Percentiles rank a stretch among this genome's conserved stretches.
Conservation (phyloP, 805 yeast genomes). For the Saturnispora gosingensis region DNA sequence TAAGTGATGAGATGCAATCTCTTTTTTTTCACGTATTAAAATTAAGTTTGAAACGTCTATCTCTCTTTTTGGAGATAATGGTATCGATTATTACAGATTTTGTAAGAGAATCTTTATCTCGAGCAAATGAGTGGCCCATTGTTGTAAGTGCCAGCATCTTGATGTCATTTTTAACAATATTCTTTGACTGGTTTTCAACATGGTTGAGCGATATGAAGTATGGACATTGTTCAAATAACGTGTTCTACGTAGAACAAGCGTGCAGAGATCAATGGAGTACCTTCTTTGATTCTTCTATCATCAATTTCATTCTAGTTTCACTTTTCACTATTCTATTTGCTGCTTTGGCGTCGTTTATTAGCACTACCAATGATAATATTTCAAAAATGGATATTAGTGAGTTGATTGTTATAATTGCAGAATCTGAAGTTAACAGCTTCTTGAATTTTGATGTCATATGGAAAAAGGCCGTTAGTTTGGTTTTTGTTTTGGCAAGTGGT, state of each 20-base stretch:
- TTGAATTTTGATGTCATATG: slow-evolving; percentile 44
- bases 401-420: slow-evolving; percentile 57
- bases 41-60: neutral
- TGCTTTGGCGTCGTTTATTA: slow-evolving; percentile 27
- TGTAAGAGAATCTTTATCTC: neutral
- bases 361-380: slow-evolving; percentile 30
- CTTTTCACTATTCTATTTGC: slow-evolving; percentile 33
- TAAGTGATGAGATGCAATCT: neutral
- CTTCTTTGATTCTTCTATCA: slow-evolving; percentile 4
- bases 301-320: slow-evolving; percentile 23
- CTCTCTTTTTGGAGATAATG: neutral
- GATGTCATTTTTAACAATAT: slow-evolving; percentile 40
- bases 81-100: neutral
- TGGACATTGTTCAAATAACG: slow-evolving; percentile 37
- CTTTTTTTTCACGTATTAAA: neutral
- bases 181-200: slow-evolving; percentile 40
- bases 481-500: slow-evolving; percentile 53
- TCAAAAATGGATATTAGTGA: slow-evolving; percentile 65
- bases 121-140: slow-evolving; percentile 35
- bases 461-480: slow-evolving; percentile 47
- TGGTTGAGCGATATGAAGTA: slow-evolving; percentile 44
- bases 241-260: slow-evolving; percentile 22
- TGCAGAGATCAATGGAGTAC: slow-evolving; percentile 26
- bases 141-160: slow-evolving; percentile 36
- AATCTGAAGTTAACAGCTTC: slow-evolving; percentile 46